Evolutionary conservation across 805 yeast genomes (phyloP), one percentile per base, ranked within the genome.

Genomic region (Wickerhamomyces xylosicus): DNA sequence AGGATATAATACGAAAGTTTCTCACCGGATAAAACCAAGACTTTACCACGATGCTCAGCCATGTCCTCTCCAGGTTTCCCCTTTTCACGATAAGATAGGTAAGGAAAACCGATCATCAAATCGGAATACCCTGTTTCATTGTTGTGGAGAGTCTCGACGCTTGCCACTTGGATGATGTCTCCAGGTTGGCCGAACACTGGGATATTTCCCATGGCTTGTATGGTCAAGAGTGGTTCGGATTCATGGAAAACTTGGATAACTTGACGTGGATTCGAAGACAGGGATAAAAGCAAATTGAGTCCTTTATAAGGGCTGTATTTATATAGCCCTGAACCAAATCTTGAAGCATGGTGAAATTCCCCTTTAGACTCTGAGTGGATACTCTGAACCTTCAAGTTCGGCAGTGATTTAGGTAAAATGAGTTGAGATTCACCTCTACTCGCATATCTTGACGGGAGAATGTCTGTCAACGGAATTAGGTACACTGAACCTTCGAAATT

Each of bases 61-160:
- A 11, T 15, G 4, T 19, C 19, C 6, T 31, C 33, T 15, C 19
- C 11, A 31, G 17, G 14, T 4, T 11, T 4, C 14, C 14, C 29
- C 14, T n/a, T 25, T 25, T 25, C 29, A 4, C n/a, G 13, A 11
- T 25, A 25, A 9, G 29, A 9, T 10, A 25, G 4, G 35, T 53
- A 58, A 3, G 71, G 67, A 1, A 77, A 67, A 0, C 72, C 66
- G 3, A 77, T 49, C 2, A 72, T 41, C 11, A 77, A 42, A 34
- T 69, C 74, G 1, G 59, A 59, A 5, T 54, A 40, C 0, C 67
- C 69, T 43, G 66, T 72, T 5, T 49, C 53, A 46, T 61, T 58
- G 7, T 62, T 34, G 42, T 66, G 68, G 14, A 50, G 58, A 0
- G 58, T 52, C 1, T 48, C 39, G 19, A 69, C 35, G 1, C 47